Conservation (phyloP, 805 yeast species). For the Starmerella etchellsii region DNA sequence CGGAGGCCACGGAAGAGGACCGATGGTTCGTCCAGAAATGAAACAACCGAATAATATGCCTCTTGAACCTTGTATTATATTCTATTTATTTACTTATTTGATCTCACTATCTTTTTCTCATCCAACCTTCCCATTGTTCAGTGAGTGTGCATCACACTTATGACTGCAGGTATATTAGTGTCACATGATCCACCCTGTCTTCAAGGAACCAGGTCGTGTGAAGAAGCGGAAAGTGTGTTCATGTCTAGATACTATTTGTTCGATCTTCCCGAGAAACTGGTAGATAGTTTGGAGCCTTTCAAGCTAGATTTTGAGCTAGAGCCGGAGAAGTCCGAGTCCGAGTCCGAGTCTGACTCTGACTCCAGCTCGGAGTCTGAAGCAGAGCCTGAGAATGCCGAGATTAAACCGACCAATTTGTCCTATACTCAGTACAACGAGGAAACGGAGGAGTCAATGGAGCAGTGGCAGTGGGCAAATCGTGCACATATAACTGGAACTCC, state of each 20-base stretch:
- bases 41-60: too few relatives aligned
- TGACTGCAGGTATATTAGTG: too few relatives aligned
- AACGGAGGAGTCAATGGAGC: slow-evolving; percentile 10
- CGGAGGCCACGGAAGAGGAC: slow-evolving; percentile 9
- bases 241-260: slow-evolving; percentile 14
- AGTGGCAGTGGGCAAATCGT: slow-evolving; percentile 18
- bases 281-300: slow-evolving; percentile 22
- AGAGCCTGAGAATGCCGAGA: slow-evolving; percentile 14
- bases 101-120: too few relatives aligned
- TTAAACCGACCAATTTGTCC: not conserved
- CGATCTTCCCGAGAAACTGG: slow-evolving; percentile 16
- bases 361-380: slow-evolving; percentile 22
- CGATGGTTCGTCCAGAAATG: slow-evolving; percentile 9
- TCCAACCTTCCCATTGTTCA: too few relatives aligned
- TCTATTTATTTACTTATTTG: too few relatives aligned
- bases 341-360: slow-evolving; percentile 1
- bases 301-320: slow-evolving; percentile 19
- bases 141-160: too few relatives aligned
- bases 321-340: slow-evolving; percentile 18
- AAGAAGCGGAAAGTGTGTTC: too few relatives aligned
- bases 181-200: too few relatives aligned
- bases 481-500: slow-evolving; percentile 42
- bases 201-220: too few relatives aligned
- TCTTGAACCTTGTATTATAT: too few relatives aligned
- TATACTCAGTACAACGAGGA: slow-evolving; percentile 35